Base-by-base conservation (phyloP, 2,329 filamentous ascomycete species). In the Drechslera avenae region DNA sequence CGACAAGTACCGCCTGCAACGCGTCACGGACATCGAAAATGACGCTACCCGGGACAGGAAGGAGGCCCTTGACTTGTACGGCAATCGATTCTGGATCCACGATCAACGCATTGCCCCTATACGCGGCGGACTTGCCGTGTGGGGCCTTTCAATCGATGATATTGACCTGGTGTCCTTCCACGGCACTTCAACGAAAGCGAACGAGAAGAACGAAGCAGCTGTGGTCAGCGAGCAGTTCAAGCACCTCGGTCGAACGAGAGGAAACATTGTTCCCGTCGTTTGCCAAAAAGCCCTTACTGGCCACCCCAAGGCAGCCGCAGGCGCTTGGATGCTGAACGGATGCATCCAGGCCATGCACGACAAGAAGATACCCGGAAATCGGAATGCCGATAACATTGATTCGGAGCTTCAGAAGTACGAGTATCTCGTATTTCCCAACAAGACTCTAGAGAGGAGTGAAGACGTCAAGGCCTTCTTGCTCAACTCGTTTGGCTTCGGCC, bases 281-380 rank as follows among this genome's bases (percentile, higher is more conserved):
- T 99, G 97, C 89, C 94, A 99, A 79, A 99, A 99, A 79, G 97
- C 95, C 76, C 86, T 99, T 56, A 99, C 95, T 46, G 94, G 94
- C 75, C 94, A 99, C 75, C 94, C 94, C 69, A 99, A 99, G 86
- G 94, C 94, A 86, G 93, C 94, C 68, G 94, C 94, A 53, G 94
- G 94, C 81, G 94, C 93, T 41, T 99, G 94, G 92, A 99, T 99
- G 94, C 87, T 99, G 84, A 99, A 99, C 81, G 94, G 94, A 60
- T 94, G 90, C 75, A 80, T 99, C 73, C 94, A 99, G 76, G 91
- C 97, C 36, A 85, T 99, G 66, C 96, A 97, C 81, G 88, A 84
- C 42, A 94, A 94, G 70, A 81, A 99, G 41, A 93, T 99, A 17
- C 94, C 94, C 10, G 94, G 94, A 53, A 99, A 99, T 80, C 89